Evolutionary conservation across 345 rosid species (phyloP), one percentile per base, ranked within the genome.

Genomic region (Brassica nigra): DNA sequence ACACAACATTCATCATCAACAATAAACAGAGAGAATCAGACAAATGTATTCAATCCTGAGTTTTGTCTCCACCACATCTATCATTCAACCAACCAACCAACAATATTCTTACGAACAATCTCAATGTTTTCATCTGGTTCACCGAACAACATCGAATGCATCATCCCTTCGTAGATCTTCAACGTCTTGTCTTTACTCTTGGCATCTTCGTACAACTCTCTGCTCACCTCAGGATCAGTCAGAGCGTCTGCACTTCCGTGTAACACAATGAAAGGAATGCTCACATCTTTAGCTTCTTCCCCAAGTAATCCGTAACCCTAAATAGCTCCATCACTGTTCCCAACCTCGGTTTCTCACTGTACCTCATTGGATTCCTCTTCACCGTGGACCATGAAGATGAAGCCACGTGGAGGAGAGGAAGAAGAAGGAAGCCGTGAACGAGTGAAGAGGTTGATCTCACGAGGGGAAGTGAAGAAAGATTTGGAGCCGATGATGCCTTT

Each of bases 131-230:
- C 90, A 42, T 89, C 97, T 0, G 91, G 86, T 71, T 94, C 98
- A 33, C 97, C 97, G 27, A 91, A 94, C 88, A 91, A 67, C 88
- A 92, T 71, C 1, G 98, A 92, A 82, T 94, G 97, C 90, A 91
- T 62, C 98, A 94, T 92, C 3, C 95, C 97, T 0, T 88, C 84
- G 7, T 86, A 91, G 15, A 93, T 88, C 86, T 85, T 88, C 8
- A 93, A 80, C 0, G 83, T 84, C 88, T 90, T 93, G 77, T 89
- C 94, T 37, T 70, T 49, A 42, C 92, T 90, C 65, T 34, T 83
- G 2, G 96, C 90, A 49, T 71, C 77, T 76, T 76, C 80, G 70
- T 87, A 87, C 86, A 90, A 64, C 2, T 77, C 90, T 79, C 73
- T 81, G 82, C 91, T 93, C 78, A 89, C 94, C 4, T 85, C 84